Evolutionary conservation across 1,284 basidiomycete genomes (phyloP), one percentile per base, ranked within the genome.

Genomic region (Ustilago hordei): DNA sequence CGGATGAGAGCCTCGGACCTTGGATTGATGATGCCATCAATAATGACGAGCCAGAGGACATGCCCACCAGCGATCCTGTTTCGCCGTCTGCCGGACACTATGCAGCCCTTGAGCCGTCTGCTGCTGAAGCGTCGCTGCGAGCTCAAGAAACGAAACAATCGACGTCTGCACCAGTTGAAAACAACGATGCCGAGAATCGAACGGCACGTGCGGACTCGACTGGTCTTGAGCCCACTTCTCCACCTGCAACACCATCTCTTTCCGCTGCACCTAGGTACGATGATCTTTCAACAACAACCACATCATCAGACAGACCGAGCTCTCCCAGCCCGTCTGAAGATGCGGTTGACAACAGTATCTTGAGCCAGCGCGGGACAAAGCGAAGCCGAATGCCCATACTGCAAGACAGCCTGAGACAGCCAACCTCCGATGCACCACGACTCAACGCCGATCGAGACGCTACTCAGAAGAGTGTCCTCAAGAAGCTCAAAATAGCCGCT

Each of bases 11-110:
- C 34, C 50, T 77, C 1, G 75, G 67, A 2, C 75, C 75, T 8
- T 77, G 75, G 75, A 73, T 77, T 45, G 62, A 69, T 19, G 75
- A 73, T 47, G 69, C 75, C 8, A 61, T 77, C n/a, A 52, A 64
- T 15, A 63, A 73, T n/a, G 70, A 77, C 60, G 75, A 77, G 50
- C 69, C 75, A 2, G 63, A 55, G 4, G 75, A 76, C 19, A 55
- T 76, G 58, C 69, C 69, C 0, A 67, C 50, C 2, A 76, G 74
- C 39, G 74, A 76, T 31, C 68, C 73, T 13, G 55, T 43, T 3
- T 39, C 48, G 35, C 60, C 63, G 3, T 31, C 52, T 11, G 54
- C 34, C 4, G 28, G 28, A 50, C 48, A 28, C 28, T 74, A 65
- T 45, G 62, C 65, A 1, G 23, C 36, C 7, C 34, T 60, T 12